Percentiles rank a stretch among this genome's conserved stretches.
Conservation (phyloP, 345 rosid species). For the Turnera subulata region DNA sequence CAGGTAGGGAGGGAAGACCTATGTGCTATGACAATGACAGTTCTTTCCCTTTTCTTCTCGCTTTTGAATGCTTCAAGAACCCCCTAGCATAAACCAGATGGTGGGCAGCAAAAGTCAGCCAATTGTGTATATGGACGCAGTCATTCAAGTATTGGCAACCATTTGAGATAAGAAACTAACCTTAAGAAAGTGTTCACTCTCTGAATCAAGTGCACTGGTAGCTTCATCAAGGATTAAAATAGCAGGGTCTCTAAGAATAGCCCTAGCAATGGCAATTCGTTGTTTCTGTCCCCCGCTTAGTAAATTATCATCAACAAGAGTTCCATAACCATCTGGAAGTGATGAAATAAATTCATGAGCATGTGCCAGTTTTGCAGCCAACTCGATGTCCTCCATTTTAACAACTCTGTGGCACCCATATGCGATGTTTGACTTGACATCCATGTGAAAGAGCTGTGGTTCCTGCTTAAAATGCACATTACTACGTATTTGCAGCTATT, state of each 20-base stretch:
- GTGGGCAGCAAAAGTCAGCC: too few species aligned
- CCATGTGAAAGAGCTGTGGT: slow-evolving; percentile 90
- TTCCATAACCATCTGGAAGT: slow-evolving; percentile 80
- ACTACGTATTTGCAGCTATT: too few species aligned
- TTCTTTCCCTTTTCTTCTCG: too few species aligned
- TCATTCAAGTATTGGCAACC: too few species aligned
- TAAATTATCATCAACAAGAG: slow-evolving; percentile 87
- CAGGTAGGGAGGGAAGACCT: slow-evolving; percentile 40
- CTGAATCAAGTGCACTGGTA: slow-evolving; percentile 92
- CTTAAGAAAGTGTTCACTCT: slow-evolving; percentile 94
- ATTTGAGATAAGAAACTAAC: slow-evolving; percentile 26
- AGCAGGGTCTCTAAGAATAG: slow-evolving; percentile 85
- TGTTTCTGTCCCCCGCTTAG: slow-evolving; percentile 99
- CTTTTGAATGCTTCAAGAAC: slow-evolving; percentile 55
- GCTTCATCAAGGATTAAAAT: slow-evolving; percentile 97
- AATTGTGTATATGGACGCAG: too few species aligned
- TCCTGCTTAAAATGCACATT: too few species aligned
- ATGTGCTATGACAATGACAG: slow-evolving; percentile 86
- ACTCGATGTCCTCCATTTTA: slow-evolving; percentile 68
- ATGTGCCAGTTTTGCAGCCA: slow-evolving; percentile 89
- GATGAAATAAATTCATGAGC: slow-evolving; percentile 87
- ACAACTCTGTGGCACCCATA: slow-evolving; percentile 73
- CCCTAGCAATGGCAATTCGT: slow-evolving; percentile 94
- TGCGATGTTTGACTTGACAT: slow-evolving; percentile 75
- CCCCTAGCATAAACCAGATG: too few species aligned